Base-by-base conservation (phyloP, 768 basidiomycete species). In the Symmetrospora coprosmae region DNA sequence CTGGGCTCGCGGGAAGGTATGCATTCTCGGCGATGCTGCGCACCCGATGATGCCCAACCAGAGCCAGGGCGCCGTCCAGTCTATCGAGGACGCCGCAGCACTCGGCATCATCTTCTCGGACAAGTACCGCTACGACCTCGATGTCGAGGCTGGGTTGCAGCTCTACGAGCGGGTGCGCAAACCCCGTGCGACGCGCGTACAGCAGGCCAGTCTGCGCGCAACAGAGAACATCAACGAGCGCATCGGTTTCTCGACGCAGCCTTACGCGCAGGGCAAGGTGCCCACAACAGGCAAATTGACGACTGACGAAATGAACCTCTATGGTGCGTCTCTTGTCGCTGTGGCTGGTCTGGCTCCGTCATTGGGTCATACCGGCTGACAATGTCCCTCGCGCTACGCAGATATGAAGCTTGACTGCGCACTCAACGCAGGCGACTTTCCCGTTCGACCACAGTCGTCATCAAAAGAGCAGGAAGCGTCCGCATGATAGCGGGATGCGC, bases 11-110 rank as follows among this genome's bases (percentile, higher is more conserved):
- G 78, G 77, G 7, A 73, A 75, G 50, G 70, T 79, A 21, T 75
- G 78, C 17, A 69, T 82, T 14, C 74, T 81, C n/a, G 82, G 81
- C 49, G 80, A 82, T 53, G 80, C 81, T 1, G 80, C 78, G 0
- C 81, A 82, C 69, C 78, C 81, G 14, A 70, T 79, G 34, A 71
- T 79, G 82, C 80, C 80, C n/a, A 76, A 77, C 31, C 77, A 77
- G 1, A 74, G 76, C 30, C 78, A 82, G 67, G 74, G 75, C 25
- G 74, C 77, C 1, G 76, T 76, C 11, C 73, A 82, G 56, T 75
- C 74, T 3, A 72, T 83, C 23, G 82, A 84, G 71, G 83, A 83
- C 64, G 80, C 81, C 0, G 79, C 80, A 53, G 77, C 79, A 4
- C 70, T 83, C 17, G 80, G 78, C 19, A 76, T 74, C 47, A 75